phyloP scores from a whole-genome alignment of 306 rosid genomes.

The Datisca glomerata region DNA sequence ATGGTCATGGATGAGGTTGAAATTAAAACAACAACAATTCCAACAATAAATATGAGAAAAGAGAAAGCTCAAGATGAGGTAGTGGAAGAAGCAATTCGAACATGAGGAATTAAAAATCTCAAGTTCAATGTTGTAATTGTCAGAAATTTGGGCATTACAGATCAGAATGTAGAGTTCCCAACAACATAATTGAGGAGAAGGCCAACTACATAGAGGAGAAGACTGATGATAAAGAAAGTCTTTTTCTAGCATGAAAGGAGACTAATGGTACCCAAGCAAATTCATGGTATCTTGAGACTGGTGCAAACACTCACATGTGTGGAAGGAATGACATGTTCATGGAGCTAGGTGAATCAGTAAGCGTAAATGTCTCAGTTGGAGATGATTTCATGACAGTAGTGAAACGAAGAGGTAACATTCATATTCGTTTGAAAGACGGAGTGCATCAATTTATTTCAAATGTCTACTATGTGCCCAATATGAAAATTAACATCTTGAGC shows the following conservation, averaged over 20 bases:
- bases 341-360: constrained; percentile 1
- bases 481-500: not conserved
- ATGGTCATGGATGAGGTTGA: not conserved
- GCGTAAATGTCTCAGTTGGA: constrained; percentile 1
- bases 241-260: not conserved
- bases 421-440: not conserved
- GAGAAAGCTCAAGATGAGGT: not conserved
- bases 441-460: not conserved
- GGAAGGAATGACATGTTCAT: constrained; percentile 6
- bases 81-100: not conserved
- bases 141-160: not conserved
- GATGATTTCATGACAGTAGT: not conserved
- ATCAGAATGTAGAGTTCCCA: not conserved
- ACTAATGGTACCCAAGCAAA: not conserved
- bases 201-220: not conserved
- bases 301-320: not conserved
- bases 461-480: constrained; percentile 1
- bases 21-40: too few species aligned
- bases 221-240: not conserved
- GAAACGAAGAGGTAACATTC: not conserved
- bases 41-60: not conserved
- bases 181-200: not conserved
- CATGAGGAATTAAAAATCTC: not conserved
- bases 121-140: too few species aligned
- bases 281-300: not conserved